phyloP scores from a whole-genome alignment of 2,329 filamentous ascomycete species.

The Arthrobotrys megalospora region DNA sequence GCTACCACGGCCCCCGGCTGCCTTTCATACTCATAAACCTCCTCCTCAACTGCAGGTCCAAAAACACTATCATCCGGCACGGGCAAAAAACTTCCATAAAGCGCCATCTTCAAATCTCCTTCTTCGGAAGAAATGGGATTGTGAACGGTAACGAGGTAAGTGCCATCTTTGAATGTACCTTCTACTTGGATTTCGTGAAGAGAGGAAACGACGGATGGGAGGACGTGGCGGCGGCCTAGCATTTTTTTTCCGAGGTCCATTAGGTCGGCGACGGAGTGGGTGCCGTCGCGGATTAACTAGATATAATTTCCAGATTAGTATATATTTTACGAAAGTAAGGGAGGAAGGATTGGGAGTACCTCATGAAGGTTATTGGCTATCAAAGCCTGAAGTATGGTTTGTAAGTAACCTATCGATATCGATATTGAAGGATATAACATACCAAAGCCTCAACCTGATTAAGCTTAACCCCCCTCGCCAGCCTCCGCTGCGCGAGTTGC shows the following conservation, averaged over 20 bases:
- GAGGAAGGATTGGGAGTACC: slow-evolving; percentile 67
- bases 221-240: slow-evolving; percentile 92
- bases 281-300: slow-evolving; percentile 93
- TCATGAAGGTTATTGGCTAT: slow-evolving; percentile 94
- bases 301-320: not conserved
- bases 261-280: slow-evolving; percentile 90
- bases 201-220: slow-evolving; percentile 81
- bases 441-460: slow-evolving; percentile 93
- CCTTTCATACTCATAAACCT: slow-evolving; percentile 75
- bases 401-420: no score
- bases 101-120: slow-evolving; percentile 85
- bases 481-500: slow-evolving; percentile 85
- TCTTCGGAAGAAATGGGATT: slow-evolving; percentile 88
- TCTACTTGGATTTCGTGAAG: slow-evolving; percentile 91
- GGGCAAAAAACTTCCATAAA: slow-evolving; percentile 93
- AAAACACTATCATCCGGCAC: slow-evolving; percentile 80
- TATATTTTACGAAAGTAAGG: slow-evolving; percentile 6
- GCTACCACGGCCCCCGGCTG: slow-evolving; percentile 84
- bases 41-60: slow-evolving; percentile 75
- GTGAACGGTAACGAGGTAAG: slow-evolving; percentile 94
- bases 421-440: slow-evolving; percentile 62
- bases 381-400: slow-evolving; percentile 72
- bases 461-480: slow-evolving; percentile 87
- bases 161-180: slow-evolving; percentile 90
- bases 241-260: slow-evolving; percentile 93